Conservation (phyloP, 2,329 filamentous ascomycete genomes). For the Lasiodiplodia theobromae region DNA sequence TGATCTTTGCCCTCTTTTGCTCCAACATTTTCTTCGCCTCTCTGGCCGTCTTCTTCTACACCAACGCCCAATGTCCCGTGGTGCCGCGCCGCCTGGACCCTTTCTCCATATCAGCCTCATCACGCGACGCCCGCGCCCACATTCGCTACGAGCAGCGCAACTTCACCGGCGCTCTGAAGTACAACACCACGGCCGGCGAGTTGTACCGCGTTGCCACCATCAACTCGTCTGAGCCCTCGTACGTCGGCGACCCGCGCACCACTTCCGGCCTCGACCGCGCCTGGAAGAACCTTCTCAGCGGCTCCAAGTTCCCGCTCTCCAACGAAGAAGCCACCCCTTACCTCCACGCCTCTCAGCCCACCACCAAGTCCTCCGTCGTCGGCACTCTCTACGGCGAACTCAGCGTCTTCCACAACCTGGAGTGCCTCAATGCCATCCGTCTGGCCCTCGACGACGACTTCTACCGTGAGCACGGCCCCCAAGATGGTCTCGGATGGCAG, state of each 20-base stretch:
- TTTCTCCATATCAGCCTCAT: constrained; percentile 12
- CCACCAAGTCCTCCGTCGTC: neutral
- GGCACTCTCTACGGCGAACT: constrained; percentile 23
- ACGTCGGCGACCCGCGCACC: constrained; percentile 19
- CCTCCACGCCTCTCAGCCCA: neutral
- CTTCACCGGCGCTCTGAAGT: constrained; percentile 12
- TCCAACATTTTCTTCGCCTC: constrained; percentile 27
- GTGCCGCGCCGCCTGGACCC: constrained; percentile 2
- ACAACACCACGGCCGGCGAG: constrained; percentile 5
- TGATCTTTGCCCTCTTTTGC: constrained; percentile 28
- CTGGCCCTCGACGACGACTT: constrained; percentile 24
- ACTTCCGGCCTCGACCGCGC: constrained; percentile 23
- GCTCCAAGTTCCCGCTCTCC: constrained; percentile 21
- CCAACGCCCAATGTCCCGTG: constrained; percentile 26
- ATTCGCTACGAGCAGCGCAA: constrained; percentile 25
- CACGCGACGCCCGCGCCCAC: constrained; percentile 16
- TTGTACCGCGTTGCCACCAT: neutral
- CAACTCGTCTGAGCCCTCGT: constrained; percentile 7
- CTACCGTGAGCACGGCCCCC: constrained; percentile 23
- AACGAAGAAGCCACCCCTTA: constrained; percentile 16
- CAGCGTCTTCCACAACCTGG: constrained; percentile 26
- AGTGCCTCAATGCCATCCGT: constrained; percentile 24
- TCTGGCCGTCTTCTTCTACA: constrained; percentile 26
- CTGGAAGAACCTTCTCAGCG: constrained; percentile 17
- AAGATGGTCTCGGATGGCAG: constrained; percentile 25